A percentile compares a stretch with the other conserved stretches of the same genome.
phyloP scores from a whole-genome alignment of 805 yeast species.

The Teunomyces panamensis region DNA sequence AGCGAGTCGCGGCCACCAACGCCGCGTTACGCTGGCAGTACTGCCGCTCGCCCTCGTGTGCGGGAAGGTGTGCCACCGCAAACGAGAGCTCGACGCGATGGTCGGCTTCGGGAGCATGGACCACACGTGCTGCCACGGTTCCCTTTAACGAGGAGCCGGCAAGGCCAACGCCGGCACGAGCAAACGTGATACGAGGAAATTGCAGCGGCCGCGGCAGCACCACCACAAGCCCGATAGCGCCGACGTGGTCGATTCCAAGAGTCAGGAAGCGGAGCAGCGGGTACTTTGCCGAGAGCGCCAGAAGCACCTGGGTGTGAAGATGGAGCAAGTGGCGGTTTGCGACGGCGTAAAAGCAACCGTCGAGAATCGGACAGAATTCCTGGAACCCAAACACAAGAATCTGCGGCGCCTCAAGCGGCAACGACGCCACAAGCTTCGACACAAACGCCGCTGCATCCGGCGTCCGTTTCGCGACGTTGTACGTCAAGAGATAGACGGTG shows the following conservation, averaged over 20 bases:
- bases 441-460: conserved; percentile 33
- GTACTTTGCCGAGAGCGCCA: conserved; percentile 15
- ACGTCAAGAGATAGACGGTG: conserved; percentile 42
- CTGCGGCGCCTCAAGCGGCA: conserved; percentile 37
- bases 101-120: conserved; percentile 14
- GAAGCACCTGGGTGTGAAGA: conserved; percentile 30
- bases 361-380: conserved; percentile 57
- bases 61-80: conserved; percentile 70
- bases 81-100: conserved; percentile 49
- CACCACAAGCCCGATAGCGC: conserved; percentile 56
- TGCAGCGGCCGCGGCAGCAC: conserved; percentile 43
- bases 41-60: conserved; percentile 64
- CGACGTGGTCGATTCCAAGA: conserved; percentile 45
- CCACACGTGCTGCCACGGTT: conserved; percentile 33
- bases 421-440: conserved; percentile 21
- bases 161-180: conserved; percentile 52
- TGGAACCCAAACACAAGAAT: conserved; percentile 64
- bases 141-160: conserved; percentile 70
- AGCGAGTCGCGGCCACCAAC: conserved; percentile 46
- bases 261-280: conserved; percentile 32
- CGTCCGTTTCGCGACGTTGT: conserved; percentile 53
- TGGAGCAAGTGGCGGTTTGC: conserved; percentile 37
- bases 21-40: conserved; percentile 52
- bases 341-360: conserved; percentile 43
- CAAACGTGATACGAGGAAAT: conserved; percentile 22